These are phyloP conservation scores for Zalaria obscura DNA, from an alignment of 2,329 filamentous ascomycete species.

Conservation along the genomic window DNA sequence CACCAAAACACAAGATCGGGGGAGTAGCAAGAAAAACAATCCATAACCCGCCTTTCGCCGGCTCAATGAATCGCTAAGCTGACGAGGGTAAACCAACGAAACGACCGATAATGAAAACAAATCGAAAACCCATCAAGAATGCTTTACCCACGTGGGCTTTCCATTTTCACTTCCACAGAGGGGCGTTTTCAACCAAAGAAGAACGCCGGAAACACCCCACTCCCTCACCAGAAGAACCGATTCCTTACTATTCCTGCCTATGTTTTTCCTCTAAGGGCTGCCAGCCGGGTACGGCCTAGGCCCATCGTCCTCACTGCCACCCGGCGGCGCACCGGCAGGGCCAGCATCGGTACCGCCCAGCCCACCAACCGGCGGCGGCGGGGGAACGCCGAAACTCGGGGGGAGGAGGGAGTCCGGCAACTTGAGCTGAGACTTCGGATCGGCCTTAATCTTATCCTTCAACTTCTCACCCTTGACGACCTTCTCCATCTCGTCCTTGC, in stretches of 20 bases:
- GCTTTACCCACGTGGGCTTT: too few relatives aligned
- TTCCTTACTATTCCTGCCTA: background rate
- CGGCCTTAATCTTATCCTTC: slow-evolving; percentile 49
- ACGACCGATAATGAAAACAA: too few relatives aligned
- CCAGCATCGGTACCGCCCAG: background rate
- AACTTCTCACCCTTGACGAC: slow-evolving; percentile 79
- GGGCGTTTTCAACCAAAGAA: too few relatives aligned
- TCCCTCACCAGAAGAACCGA: background rate
- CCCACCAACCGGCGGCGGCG: slow-evolving; percentile 1
- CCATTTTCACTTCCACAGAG: too few relatives aligned
- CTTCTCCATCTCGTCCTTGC: slow-evolving; percentile 77
- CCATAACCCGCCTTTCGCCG: too few relatives aligned
- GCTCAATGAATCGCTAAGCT: too few relatives aligned
- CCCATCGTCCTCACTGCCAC: slow-evolving; percentile 1
- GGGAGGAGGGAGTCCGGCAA: slow-evolving; percentile 38
- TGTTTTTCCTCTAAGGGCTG: background rate
- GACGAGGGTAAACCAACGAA: too few relatives aligned
- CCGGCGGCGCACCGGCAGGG: background rate
- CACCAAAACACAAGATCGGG: too few relatives aligned
- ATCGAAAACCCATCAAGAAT: too few relatives aligned
- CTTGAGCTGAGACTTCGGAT: slow-evolving; percentile 49
- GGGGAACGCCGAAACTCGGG: background rate
- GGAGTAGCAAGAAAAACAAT: too few relatives aligned
- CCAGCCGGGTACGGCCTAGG: slow-evolving; percentile 4
- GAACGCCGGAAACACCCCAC: background rate